These are phyloP conservation scores for Myrmaecium sp. DNA, from an alignment of 2,329 filamentous ascomycete species.

Conservation along the genomic window DNA sequence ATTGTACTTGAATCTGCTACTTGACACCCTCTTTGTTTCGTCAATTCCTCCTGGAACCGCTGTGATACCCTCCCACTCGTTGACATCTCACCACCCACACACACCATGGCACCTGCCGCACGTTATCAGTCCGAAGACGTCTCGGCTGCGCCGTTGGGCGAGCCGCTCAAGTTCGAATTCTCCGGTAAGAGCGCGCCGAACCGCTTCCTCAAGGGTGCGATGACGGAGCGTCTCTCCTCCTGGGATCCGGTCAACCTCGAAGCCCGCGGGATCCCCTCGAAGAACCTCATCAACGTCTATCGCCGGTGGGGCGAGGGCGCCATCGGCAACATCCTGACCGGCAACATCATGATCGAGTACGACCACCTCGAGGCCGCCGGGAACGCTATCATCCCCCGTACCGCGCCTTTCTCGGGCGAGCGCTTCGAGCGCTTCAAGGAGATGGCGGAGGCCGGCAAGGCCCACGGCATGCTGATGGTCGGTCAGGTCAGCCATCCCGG, in stretches of 20 bases:
- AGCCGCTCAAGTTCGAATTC: constrained; percentile 29
- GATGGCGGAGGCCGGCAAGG: constrained; percentile 37
- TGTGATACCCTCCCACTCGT: too few species aligned
- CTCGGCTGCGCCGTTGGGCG: constrained; percentile 22
- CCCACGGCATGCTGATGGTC: constrained; percentile 40
- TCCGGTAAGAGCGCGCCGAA: constrained; percentile 42
- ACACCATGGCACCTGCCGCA: constrained; percentile 19
- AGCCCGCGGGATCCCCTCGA: constrained; percentile 36
- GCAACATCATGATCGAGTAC: constrained; percentile 42
- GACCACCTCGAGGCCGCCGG: constrained; percentile 37
- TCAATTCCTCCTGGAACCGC: too few species aligned
- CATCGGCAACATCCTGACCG: constrained; percentile 37
- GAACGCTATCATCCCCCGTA: constrained; percentile 43
- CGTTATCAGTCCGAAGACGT: constrained; percentile 25
- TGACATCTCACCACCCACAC: too few species aligned
- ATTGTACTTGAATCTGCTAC: too few species aligned
- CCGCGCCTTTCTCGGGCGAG: constrained; percentile 33
- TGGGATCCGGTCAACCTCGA: constrained; percentile 39
- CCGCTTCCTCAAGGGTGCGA: constrained; percentile 49
- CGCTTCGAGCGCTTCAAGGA: constrained; percentile 44
- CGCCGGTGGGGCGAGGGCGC: constrained; percentile 34
- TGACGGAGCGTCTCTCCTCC: constrained; percentile 47
- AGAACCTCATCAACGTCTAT: constrained; percentile 37
- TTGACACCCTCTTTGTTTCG: too few species aligned
- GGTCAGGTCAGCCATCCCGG: constrained; percentile 48